Conservation (phyloP, 345 rosid species). For the Eucalyptus regnans region DNA sequence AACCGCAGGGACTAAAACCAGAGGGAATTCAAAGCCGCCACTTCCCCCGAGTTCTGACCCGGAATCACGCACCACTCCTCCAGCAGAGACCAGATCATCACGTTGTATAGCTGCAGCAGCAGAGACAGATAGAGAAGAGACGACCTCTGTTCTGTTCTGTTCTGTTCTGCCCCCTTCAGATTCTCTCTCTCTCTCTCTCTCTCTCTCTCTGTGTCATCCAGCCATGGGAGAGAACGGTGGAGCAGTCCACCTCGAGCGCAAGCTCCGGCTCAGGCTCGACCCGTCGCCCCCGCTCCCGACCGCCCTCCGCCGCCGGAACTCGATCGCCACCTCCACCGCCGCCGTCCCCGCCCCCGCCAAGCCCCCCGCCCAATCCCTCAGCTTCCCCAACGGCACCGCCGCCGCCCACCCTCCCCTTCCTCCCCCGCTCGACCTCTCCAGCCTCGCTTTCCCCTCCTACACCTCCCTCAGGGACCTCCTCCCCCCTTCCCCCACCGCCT, state of each 20-base stretch:
- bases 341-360: background rate
- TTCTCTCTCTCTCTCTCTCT: too few species aligned
- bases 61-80: background rate
- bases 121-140: background rate
- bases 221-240: background rate
- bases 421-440: conserved; percentile 8
- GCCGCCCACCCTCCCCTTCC: background rate
- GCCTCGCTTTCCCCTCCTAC: conserved; percentile 33
- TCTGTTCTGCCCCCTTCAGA: too few species aligned
- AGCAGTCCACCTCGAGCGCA: background rate
- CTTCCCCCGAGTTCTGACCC: background rate
- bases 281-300: background rate
- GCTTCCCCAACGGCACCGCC: conserved; percentile 6
- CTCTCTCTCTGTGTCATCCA: too few species aligned
- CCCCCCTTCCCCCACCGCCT: conserved; percentile 7
- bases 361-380: conserved; percentile 1
- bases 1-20: background rate
- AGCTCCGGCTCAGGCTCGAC: background rate
- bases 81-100: background rate
- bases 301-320: conserved; percentile 40
- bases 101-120: background rate
- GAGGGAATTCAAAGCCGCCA: background rate
- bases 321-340: conserved; percentile 11
- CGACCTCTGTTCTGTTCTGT: too few species aligned
- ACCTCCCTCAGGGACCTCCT: conserved; percentile 76